Evolutionary conservation across 176 grass and related monocot genomes (phyloP), one percentile per base, ranked within the genome.

Genomic region (Luzula sylvatica): DNA sequence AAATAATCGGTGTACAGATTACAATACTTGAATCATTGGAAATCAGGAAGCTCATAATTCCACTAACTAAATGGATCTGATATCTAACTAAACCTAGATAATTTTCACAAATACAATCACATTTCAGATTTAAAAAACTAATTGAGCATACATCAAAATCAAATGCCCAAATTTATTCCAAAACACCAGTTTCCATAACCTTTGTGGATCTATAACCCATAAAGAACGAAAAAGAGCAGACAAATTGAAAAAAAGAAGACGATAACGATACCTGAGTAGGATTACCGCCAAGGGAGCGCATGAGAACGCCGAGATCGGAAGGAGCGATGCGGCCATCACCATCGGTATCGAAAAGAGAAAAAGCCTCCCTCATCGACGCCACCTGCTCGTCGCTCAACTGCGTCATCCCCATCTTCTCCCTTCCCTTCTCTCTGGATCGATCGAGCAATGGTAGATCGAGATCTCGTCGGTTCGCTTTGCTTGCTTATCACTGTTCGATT

Each of bases 321-420:
- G 77, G 55, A 2, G 70, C 69, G 50, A 81, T 81, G 46, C 56
- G 64, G 15, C 77, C 70, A 52, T 81, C 70, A 13, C 65, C 70
- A 59, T 81, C 77, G 23, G 70, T 74, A 41, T 81, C 70, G 50
- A 81, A 81, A 5, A 81, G 77, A n/a, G 63, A 69, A 42, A 81
- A 81, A 1, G 77, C 77, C 77, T 81, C 77, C 39, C 71, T 62
- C 77, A 81, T 81, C 56, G 65, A 81, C 56, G 77, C 56, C 50
- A 81, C 70, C 65, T 81, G 77, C 64, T 81, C 77, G 7, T 81
- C 77, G 15, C 61, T 81, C 26, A 65, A 55, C 43, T 74, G 70
- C 56, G 60, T 72, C 28, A 52, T 72, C 68, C 29, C 59, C 59
- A 64, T 64, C 14, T 26, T 20, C 32, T 22, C 19, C 15, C 20